Conservation (phyloP, 805 yeast genomes). For the Metschnikowia colocasiae region DNA sequence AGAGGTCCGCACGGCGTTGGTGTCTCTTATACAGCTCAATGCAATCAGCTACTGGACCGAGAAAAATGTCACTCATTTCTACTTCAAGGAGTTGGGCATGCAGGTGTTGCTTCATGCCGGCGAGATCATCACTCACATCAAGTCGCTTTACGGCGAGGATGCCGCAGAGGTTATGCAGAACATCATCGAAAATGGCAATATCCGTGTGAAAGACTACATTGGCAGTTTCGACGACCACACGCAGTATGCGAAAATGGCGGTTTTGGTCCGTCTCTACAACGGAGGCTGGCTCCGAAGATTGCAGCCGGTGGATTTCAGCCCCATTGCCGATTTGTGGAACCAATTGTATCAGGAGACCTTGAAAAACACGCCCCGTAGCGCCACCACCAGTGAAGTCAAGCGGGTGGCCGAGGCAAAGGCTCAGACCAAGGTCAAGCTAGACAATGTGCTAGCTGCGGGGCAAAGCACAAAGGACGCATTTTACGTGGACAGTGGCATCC, state of each 20-base stretch:
- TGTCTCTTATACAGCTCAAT: conserved; percentile 72
- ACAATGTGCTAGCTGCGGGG: conserved; percentile 33
- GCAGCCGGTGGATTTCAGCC: conserved; percentile 30
- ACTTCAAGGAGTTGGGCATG: conserved; percentile 60
- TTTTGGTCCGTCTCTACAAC: conserved; percentile 26
- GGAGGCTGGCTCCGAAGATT: conserved; percentile 38
- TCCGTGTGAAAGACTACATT: conserved; percentile 50
- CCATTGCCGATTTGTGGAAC: conserved; percentile 39
- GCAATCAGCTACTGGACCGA: conserved; percentile 69
- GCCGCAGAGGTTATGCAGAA: conserved; percentile 65
- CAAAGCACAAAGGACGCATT: conserved; percentile 24
- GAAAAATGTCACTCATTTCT: conserved; percentile 43
- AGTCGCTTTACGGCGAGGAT: conserved; percentile 41
- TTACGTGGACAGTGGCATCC: conserved; percentile 30
- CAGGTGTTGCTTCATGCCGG: conserved; percentile 70
- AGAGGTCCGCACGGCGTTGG: conserved; percentile 61
- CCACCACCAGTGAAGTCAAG: conserved; percentile 39
- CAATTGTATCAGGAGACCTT: conserved; percentile 34
- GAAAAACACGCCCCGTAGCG: conserved; percentile 33
- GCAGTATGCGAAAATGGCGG: conserved; percentile 21
- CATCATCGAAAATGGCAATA: conserved; percentile 63
- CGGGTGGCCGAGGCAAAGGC: conserved; percentile 58
- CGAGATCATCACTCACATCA: conserved; percentile 57
- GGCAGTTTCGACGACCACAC: conserved; percentile 23
- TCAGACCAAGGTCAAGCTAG: conserved; percentile 39